Percentiles rank a stretch among this genome's conserved stretches.
Conservation (phyloP, 2,329 filamentous ascomycete genomes). For the Coniochaeta sp. region DNA sequence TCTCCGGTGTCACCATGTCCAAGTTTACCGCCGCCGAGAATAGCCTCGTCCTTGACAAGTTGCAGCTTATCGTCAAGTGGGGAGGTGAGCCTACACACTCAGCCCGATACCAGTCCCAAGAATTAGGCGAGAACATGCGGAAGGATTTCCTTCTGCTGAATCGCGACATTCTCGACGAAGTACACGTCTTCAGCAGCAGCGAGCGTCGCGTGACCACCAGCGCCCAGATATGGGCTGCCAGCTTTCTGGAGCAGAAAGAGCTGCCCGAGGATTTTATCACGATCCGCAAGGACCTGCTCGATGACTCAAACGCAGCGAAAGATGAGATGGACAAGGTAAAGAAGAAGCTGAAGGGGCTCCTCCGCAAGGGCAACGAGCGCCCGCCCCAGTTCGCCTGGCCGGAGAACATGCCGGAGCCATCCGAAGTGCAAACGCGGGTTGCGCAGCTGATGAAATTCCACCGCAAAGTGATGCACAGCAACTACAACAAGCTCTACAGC, state of each 20-base stretch:
- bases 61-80: slow-evolving; percentile 98
- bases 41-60: slow-evolving; percentile 86
- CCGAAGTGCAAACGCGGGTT: slow-evolving; percentile 83
- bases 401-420: slow-evolving; percentile 87
- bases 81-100: slow-evolving; percentile 97
- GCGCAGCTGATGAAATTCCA: slow-evolving; percentile 98
- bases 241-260: slow-evolving; percentile 83
- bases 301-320: slow-evolving; percentile 97
- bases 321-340: slow-evolving; percentile 99
- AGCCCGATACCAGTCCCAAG: slow-evolving; percentile 90
- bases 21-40: slow-evolving; percentile 91
- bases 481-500: slow-evolving; percentile 73
- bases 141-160: slow-evolving; percentile 93
- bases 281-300: slow-evolving; percentile 87
- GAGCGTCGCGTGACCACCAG: slow-evolving; percentile 92
- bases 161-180: slow-evolving; percentile 82
- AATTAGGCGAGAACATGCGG: slow-evolving; percentile 90
- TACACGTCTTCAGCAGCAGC: slow-evolving; percentile 91
- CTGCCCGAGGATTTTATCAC: slow-evolving; percentile 79
- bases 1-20: slow-evolving; percentile 86
- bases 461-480: slow-evolving; percentile 87
- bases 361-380: slow-evolving; percentile 87
- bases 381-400: slow-evolving; percentile 99
- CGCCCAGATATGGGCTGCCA: slow-evolving; percentile 89
- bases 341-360: slow-evolving; percentile 92